Percentiles rank a stretch among this genome's conserved stretches.
Conservation (phyloP, 2,329 filamentous ascomycete genomes). For the Ascomycota sp. region DNA sequence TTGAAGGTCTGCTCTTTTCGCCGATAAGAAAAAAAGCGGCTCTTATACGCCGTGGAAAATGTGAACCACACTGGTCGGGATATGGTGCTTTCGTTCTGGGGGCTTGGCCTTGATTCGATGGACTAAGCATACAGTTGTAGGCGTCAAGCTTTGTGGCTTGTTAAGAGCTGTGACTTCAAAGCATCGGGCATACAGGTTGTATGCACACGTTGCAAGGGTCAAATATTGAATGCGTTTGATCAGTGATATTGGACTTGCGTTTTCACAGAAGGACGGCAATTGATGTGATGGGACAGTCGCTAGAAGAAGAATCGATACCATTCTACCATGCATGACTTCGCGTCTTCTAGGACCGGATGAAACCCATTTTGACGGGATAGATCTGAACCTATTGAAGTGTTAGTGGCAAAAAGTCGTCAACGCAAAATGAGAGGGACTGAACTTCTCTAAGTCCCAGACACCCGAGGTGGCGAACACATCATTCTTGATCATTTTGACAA, state of each 20-base stretch:
- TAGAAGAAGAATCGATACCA: constrained; percentile 2
- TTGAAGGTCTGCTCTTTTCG: background rate
- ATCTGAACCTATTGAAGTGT: constrained; percentile 22
- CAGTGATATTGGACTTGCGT: background rate
- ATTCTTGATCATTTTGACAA: constrained; percentile 41
- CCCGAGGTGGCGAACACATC: constrained; percentile 54
- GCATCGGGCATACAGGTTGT: constrained; percentile 2
- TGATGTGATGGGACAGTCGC: background rate
- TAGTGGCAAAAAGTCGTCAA: background rate
- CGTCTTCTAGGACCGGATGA: constrained; percentile 10
- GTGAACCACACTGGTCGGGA: too few species aligned
- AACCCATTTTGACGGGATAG: constrained; percentile 25
- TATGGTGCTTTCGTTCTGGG: too few species aligned
- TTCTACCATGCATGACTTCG: background rate
- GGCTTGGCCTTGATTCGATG: too few species aligned
- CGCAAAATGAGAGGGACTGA: constrained; percentile 9
- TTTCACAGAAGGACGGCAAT: background rate
- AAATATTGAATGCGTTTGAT: background rate
- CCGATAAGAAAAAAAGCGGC: background rate
- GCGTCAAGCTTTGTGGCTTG: too few species aligned
- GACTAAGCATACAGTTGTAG: too few species aligned
- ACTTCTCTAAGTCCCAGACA: constrained; percentile 66
- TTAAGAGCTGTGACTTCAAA: background rate
- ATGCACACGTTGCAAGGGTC: constrained; percentile 1
- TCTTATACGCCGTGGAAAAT: too few species aligned